These are phyloP conservation scores for Fonsecaea pedrosoi DNA, from an alignment of 2,329 filamentous ascomycete genomes.

Conservation along the genomic window DNA sequence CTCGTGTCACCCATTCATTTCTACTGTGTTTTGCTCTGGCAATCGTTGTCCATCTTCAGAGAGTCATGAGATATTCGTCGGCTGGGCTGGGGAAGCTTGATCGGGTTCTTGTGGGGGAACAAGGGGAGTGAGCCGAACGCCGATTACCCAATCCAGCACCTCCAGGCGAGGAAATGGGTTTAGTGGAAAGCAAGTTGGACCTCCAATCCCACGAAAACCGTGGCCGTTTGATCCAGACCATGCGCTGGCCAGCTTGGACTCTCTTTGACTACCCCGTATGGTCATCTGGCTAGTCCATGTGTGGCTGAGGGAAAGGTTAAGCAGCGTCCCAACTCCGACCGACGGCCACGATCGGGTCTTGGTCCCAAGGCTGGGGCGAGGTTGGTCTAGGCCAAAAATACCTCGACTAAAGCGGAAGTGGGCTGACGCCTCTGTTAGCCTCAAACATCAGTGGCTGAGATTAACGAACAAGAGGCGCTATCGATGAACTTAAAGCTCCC, in stretches of 20 bases:
- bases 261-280: background rate
- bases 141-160: background rate
- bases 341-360: background rate
- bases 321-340: background rate
- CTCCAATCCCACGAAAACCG: background rate
- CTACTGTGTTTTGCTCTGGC: background rate
- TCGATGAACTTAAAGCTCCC: slow-evolving; percentile 2
- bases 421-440: slow-evolving; percentile 19
- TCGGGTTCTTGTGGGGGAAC: background rate
- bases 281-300: background rate
- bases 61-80: slow-evolving; percentile 1
- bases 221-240: slow-evolving; percentile 21
- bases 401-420: background rate
- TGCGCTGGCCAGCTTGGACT: background rate
- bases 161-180: background rate
- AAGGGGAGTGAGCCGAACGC: background rate
- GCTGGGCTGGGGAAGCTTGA: background rate
- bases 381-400: slow-evolving; percentile 16
- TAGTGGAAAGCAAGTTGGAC: background rate
- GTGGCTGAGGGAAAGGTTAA: slow-evolving; percentile 9
- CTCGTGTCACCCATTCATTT: background rate
- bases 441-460: slow-evolving; percentile 25
- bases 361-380: background rate
- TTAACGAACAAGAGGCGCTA: slow-evolving; percentile 11
- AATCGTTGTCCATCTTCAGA: background rate